phyloP scores from a whole-genome alignment of 441 rosid genomes.

The Omphalea diandra region DNA sequence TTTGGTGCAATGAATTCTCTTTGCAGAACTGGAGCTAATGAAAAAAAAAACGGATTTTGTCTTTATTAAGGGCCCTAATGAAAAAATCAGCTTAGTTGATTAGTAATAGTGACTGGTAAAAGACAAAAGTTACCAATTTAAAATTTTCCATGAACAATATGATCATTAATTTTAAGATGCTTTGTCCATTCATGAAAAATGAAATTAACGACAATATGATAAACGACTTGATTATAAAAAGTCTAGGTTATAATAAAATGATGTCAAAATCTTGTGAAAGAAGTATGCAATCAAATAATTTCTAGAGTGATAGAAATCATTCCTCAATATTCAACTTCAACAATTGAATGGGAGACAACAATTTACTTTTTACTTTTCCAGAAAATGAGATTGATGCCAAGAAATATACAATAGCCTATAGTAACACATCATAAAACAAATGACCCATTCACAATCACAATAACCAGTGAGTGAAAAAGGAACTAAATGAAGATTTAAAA shows the following conservation, averaged over 20 bases:
- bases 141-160: too few relatives aligned
- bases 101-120: too few relatives aligned
- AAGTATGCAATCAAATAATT: not conserved
- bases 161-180: too few relatives aligned
- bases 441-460: not conserved
- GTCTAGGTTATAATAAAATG: not conserved
- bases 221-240: too few relatives aligned
- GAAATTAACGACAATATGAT: too few relatives aligned
- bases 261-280: not conserved
- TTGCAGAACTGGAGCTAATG: conserved; percentile 98
- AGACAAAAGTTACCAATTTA: too few relatives aligned
- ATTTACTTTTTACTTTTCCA: not conserved
- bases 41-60: too few relatives aligned
- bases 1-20: conserved; percentile 91
- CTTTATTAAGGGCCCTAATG: too few relatives aligned
- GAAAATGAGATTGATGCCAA: not conserved
- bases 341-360: not conserved
- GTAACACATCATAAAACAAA: not conserved
- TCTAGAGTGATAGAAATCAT: not conserved
- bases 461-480: not conserved
- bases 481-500: not conserved
- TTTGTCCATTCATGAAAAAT: too few relatives aligned
- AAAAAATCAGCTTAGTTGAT: too few relatives aligned
- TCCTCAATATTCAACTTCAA: not conserved
- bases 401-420: not conserved